Evolutionary conservation across 768 basidiomycete genomes (phyloP).

Genomic region (Termitomyces sp.): DNA sequence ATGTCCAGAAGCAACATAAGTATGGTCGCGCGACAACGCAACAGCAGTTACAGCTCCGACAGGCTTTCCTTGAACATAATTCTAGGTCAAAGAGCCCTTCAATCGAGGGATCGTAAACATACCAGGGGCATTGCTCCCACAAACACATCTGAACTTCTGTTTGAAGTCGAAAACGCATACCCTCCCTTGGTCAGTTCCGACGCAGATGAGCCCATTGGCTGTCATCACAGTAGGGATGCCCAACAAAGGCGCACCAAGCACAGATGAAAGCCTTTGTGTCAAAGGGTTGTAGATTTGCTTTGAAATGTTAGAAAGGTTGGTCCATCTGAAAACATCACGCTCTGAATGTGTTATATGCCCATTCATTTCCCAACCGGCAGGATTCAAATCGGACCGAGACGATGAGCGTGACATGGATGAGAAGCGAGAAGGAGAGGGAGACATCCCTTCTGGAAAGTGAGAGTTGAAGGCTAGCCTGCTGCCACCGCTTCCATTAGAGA

Average conservation of each 20-base stretch:
- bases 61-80: conserved; percentile 41
- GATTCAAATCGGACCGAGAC: conserved; percentile 48
- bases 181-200: conserved; percentile 81
- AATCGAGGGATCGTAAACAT: conserved; percentile 11
- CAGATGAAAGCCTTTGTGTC: conserved; percentile 55
- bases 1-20: conserved; percentile 89
- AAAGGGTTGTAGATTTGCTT: conserved; percentile 52
- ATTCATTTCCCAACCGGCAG: conserved; percentile 18
- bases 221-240: conserved; percentile 79
- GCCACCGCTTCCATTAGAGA: conserved; percentile 38
- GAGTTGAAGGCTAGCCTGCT: conserved; percentile 42
- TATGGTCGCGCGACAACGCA: conserved; percentile 90
- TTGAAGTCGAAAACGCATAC: conserved; percentile 87
- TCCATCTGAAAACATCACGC: conserved; percentile 76
- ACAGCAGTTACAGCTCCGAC: conserved; percentile 85
- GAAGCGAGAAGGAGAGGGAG: conserved; percentile 61
- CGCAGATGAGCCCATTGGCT: conserved; percentile 83
- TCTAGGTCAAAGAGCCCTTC: conserved; percentile 14
- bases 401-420: conserved; percentile 70
- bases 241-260: conserved; percentile 53
- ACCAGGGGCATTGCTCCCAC: conserved; percentile 72
- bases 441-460: conserved; percentile 38
- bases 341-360: conserved; percentile 19
- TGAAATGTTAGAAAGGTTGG: conserved; percentile 55
- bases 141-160: conserved; percentile 77